phyloP scores from a whole-genome alignment of 1,284 basidiomycete genomes.

The Leccinum glutinopallens region DNA sequence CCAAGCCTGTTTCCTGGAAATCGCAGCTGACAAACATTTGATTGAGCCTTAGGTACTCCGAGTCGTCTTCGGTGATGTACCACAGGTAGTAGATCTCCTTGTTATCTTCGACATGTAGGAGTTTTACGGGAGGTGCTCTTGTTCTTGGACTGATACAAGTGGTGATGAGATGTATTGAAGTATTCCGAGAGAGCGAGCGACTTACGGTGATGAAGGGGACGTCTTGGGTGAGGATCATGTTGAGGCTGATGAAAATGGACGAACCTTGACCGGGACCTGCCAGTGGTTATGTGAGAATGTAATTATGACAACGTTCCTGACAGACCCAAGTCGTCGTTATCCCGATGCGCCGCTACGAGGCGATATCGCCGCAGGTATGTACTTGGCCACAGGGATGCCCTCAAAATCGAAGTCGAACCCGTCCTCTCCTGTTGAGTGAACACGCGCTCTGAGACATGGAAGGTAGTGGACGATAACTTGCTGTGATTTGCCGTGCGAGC shows the following conservation, averaged over 20 bases:
- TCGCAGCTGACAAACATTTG: slow-evolving; percentile 19
- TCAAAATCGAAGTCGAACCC: no score
- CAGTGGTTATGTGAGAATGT: no score
- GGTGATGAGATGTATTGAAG: neutral
- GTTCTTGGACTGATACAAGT: neutral
- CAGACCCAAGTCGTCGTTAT: no score
- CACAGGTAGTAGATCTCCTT: slow-evolving; percentile 7
- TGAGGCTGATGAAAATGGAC: neutral
- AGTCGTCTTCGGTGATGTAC: slow-evolving; percentile 27
- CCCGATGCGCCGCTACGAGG: no score
- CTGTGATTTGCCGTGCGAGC: no score
- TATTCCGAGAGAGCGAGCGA: neutral
- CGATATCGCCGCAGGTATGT: no score
- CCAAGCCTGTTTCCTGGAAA: slow-evolving; percentile 22
- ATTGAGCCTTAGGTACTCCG: slow-evolving; percentile 24
- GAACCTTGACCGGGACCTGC: no score
- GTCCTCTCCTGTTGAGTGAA: no score
- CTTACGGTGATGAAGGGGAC: slow-evolving; percentile 20
- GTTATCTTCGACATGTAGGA: neutral
- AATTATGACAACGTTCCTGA: neutral
- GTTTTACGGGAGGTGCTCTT: slow-evolving; percentile 19
- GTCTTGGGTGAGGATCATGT: slow-evolving; percentile 18
- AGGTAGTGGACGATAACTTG: no score
- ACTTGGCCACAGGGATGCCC: no score
- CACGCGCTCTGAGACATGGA: no score